phyloP scores from a whole-genome alignment of 2,329 filamentous ascomycete genomes.

The Ustulina deusta region DNA sequence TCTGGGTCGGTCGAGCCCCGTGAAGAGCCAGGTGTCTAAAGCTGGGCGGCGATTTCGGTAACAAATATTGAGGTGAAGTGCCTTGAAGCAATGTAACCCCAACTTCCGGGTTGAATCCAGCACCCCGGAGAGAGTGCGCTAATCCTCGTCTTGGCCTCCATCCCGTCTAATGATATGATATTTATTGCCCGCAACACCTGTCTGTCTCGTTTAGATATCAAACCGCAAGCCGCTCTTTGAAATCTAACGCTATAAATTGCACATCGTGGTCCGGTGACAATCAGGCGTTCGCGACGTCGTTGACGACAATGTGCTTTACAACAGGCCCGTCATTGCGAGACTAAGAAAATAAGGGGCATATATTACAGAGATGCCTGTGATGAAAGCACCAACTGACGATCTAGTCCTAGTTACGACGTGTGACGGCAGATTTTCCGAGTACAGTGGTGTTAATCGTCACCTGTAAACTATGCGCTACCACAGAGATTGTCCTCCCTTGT shows the following conservation, averaged over 20 bases:
- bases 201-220: neutral
- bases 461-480: neutral
- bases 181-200: too few relatives aligned
- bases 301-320: neutral
- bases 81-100: constrained; percentile 31
- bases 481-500: neutral
- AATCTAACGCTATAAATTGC: neutral
- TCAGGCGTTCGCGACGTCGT: constrained; percentile 4
- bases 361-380: neutral
- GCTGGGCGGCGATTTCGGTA: constrained; percentile 18
- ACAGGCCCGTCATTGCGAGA: neutral
- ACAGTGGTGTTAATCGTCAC: neutral
- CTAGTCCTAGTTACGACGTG: neutral
- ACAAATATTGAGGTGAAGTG: constrained; percentile 25
- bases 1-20: constrained; percentile 1
- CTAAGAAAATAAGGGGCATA: neutral
- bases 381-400: neutral
- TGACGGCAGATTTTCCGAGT: neutral
- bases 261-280: neutral
- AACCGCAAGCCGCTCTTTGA: neutral
- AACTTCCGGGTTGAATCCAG: constrained; percentile 28
- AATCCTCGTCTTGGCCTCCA: neutral
- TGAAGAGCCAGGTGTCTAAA: constrained; percentile 11
- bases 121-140: constrained; percentile 24
- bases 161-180: constrained; percentile 4